phyloP scores from a whole-genome alignment of 176 grass and related monocot species.

The Phoenix dactylifera region DNA sequence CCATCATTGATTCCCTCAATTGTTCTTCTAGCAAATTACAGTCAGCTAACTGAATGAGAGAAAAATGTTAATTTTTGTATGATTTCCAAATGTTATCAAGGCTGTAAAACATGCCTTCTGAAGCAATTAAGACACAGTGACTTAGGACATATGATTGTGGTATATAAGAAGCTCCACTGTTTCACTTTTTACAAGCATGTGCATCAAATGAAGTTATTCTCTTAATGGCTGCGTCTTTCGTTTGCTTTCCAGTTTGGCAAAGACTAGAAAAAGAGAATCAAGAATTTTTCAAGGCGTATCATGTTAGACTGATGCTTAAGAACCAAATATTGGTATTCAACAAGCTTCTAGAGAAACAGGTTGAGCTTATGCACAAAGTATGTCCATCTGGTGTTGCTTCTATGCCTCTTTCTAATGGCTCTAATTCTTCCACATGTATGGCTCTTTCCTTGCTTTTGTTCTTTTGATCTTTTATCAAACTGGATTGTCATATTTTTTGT shows the following conservation, averaged over 20 bases:
- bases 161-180: no score
- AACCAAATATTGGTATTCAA: slow-evolving; percentile 80
- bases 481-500: neutral
- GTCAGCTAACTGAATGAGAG: no score
- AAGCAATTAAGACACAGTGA: no score
- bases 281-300: slow-evolving; percentile 93
- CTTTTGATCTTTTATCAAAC: neutral
- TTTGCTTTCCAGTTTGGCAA: slow-evolving; percentile 70
- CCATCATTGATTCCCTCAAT: no score
- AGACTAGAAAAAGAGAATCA: slow-evolving; percentile 94
- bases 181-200: no score
- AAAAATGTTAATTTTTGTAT: no score
- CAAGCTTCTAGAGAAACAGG: slow-evolving; percentile 71
- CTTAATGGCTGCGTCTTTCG: neutral
- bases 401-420: slow-evolving; percentile 54
- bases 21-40: no score
- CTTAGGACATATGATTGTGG: no score
- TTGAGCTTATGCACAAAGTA: slow-evolving; percentile 66
- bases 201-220: neutral
- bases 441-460: neutral
- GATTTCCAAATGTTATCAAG: no score
- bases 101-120: no score
- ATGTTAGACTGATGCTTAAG: slow-evolving; percentile 92
- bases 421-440: slow-evolving; percentile 64
- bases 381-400: slow-evolving; percentile 38